Evolutionary conservation across 176 grass and related monocot species (phyloP).

Genomic region (Echinochloa phyllopogon): DNA sequence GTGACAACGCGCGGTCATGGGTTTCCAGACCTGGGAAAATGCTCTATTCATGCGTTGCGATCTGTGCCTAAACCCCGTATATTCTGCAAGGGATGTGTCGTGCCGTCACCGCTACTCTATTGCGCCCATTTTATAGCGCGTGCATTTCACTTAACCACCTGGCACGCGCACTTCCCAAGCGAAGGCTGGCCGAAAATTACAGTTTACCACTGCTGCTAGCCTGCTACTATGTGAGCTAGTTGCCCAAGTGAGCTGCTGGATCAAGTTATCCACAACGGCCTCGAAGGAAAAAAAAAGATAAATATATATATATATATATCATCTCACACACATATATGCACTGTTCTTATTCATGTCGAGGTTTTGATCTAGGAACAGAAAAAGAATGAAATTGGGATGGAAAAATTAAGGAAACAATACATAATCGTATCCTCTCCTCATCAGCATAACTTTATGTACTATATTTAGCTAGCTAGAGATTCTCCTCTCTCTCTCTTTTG

Average conservation of each 20-base stretch:
- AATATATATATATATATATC: background rate
- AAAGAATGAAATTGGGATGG: background rate
- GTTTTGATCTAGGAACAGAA: background rate
- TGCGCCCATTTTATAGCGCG: conserved; percentile 25
- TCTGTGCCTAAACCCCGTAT: conserved; percentile 39
- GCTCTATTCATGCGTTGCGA: background rate
- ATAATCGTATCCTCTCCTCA: conserved; percentile 11
- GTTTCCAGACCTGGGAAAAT: conserved; percentile 43
- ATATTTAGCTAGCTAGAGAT: conserved; percentile 14
- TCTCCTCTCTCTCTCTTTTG: no score
- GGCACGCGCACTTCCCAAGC: background rate
- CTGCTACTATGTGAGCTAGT: background rate
- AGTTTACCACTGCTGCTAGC: background rate
- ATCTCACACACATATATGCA: background rate
- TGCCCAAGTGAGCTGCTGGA: background rate
- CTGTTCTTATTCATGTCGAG: background rate
- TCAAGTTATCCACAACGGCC: background rate
- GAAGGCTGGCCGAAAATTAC: conserved; percentile 9
- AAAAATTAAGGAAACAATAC: background rate
- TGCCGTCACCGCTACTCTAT: conserved; percentile 55
- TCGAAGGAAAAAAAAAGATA: background rate
- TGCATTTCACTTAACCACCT: conserved; percentile 37
- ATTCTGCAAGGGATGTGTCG: conserved; percentile 42
- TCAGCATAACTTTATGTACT: conserved; percentile 51
- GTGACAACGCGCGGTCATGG: conserved; percentile 38